Evolutionary conservation across 345 rosid species (phyloP).

Genomic region (Corchorus olitorius): DNA sequence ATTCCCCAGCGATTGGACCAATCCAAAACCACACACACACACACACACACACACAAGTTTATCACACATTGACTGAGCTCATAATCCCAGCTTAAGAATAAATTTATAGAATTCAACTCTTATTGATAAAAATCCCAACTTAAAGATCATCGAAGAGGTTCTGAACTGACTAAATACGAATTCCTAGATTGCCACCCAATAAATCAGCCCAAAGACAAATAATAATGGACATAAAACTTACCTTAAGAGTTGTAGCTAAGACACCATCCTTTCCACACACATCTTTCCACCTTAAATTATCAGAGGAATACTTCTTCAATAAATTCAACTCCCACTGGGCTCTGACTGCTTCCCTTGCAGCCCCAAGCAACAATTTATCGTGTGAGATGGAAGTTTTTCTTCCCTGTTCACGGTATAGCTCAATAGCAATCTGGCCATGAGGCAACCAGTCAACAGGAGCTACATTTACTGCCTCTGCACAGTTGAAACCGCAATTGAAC

Average conservation of each 20-base stretch:
- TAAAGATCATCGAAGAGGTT: not conserved
- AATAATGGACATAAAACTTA: slow-evolving; percentile 33
- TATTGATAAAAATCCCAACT: not conserved
- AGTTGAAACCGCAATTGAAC: slow-evolving; percentile 93
- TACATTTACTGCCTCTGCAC: slow-evolving; percentile 98
- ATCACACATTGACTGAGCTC: not conserved
- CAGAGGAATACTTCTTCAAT: slow-evolving; percentile 64
- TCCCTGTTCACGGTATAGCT: slow-evolving; percentile 83
- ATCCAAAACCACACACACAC: not conserved
- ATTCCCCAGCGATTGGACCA: slow-evolving; percentile 10
- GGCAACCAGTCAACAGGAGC: slow-evolving; percentile 99
- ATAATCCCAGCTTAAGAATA: not conserved
- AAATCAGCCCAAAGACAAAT: slow-evolving; percentile 14
- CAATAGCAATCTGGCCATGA: slow-evolving; percentile 93
- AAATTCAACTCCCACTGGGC: slow-evolving; percentile 96
- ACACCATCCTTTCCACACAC: slow-evolving; percentile 86
- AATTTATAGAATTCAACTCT: not conserved
- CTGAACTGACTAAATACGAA: slow-evolving; percentile 9
- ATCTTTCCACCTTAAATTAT: slow-evolving; percentile 88
- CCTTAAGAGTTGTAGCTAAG: slow-evolving; percentile 86
- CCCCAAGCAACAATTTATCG: slow-evolving; percentile 96
- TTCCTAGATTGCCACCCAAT: not conserved
- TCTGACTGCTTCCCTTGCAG: slow-evolving; percentile 98
- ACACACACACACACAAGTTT: not conserved
- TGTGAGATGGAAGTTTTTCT: slow-evolving; percentile 96